Percentiles rank a stretch among this genome's conserved stretches.
Conservation (phyloP, 1,139 yeast species). For the Protomyces pachydermus region DNA sequence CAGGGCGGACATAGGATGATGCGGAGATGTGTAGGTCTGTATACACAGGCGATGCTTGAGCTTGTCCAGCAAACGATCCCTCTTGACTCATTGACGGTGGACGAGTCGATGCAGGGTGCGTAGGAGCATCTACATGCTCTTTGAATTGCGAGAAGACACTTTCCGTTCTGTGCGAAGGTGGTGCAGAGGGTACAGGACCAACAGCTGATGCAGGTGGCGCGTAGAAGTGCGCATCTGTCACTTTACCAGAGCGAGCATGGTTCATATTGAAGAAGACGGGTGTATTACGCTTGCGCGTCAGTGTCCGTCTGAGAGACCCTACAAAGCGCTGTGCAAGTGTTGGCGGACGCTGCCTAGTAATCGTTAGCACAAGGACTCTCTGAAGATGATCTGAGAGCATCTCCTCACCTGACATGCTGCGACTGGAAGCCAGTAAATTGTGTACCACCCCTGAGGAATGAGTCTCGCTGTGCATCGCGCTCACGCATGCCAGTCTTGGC, state of each 20-base stretch:
- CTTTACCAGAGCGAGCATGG: background rate
- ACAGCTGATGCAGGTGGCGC: background rate
- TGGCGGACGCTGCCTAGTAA: background rate
- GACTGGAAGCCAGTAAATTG: constrained; percentile 3
- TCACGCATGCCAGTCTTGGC: background rate
- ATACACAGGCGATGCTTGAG: background rate
- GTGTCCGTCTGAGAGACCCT: background rate
- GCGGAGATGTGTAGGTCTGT: background rate
- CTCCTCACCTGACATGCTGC: background rate
- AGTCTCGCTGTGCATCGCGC: constrained; percentile 17
- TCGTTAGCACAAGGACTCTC: background rate
- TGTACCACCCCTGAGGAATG: constrained; percentile 19
- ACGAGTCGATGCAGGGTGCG: background rate
- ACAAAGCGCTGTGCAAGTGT: background rate
- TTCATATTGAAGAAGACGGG: background rate
- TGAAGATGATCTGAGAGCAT: background rate
- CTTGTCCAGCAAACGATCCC: background rate
- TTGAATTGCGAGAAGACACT: background rate
- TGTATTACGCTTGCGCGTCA: background rate
- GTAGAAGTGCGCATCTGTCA: background rate
- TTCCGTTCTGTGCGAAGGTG: background rate
- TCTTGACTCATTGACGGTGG: background rate
- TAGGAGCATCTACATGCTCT: background rate
- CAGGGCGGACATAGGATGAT: background rate
- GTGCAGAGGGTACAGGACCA: background rate